Conservation (phyloP, 1,139 yeast species). For the Geotrichum cucujoidarum region DNA sequence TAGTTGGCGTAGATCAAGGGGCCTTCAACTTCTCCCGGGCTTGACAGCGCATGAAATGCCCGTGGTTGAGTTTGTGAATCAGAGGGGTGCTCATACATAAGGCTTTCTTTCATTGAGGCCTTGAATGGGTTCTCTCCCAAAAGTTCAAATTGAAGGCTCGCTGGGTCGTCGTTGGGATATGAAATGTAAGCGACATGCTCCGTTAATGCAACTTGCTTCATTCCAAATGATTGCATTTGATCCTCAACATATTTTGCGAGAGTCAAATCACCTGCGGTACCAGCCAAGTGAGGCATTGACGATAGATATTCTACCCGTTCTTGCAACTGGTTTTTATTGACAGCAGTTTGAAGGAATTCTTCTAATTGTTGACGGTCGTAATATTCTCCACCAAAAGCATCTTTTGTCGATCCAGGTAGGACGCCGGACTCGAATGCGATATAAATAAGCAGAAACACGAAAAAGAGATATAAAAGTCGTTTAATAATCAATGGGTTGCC, state of each 20-base stretch:
- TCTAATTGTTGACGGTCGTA: slow-evolving; percentile 53
- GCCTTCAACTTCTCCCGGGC: slow-evolving; percentile 53
- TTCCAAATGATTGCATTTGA: slow-evolving; percentile 54
- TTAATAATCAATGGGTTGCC: slow-evolving; percentile 86
- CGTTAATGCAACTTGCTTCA: slow-evolving; percentile 46
- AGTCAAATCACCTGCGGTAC: slow-evolving; percentile 77
- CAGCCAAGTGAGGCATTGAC: slow-evolving; percentile 80
- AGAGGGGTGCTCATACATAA: slow-evolving; percentile 24
- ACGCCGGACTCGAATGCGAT: slow-evolving; percentile 53
- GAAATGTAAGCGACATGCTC: slow-evolving; percentile 54
- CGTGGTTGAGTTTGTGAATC: slow-evolving; percentile 25
- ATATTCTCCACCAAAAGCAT: slow-evolving; percentile 49
- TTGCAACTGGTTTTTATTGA: slow-evolving; percentile 55
- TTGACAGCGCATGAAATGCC: slow-evolving; percentile 66
- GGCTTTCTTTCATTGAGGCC: slow-evolving; percentile 20
- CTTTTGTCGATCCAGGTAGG: slow-evolving; percentile 33
- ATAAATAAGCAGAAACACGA: slow-evolving; percentile 55
- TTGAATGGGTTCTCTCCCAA: slow-evolving; percentile 15
- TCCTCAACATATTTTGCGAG: slow-evolving; percentile 60
- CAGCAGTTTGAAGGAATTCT: slow-evolving; percentile 45
- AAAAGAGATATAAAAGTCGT: slow-evolving; percentile 62
- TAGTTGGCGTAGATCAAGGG: slow-evolving; percentile 55
- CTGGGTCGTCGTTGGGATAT: slow-evolving; percentile 43
- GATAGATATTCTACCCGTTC: slow-evolving; percentile 71
- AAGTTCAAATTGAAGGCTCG: slow-evolving; percentile 25